Evolutionary conservation across 2,329 filamentous ascomycete genomes (phyloP).

Genomic region (Calonectria pauciramosa): DNA sequence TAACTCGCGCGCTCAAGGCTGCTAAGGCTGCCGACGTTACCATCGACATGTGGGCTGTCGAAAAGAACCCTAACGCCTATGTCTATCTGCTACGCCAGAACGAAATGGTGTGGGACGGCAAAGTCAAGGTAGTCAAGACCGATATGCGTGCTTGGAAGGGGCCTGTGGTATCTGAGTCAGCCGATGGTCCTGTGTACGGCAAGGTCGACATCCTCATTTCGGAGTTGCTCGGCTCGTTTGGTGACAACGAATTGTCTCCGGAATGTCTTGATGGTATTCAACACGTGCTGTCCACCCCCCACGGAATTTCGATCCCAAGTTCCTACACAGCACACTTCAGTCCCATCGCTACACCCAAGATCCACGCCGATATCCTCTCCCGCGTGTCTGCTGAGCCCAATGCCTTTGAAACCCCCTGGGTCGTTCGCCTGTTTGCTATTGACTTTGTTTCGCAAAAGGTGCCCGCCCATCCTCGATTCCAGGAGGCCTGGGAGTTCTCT

Average conservation of each 20-base stretch:
- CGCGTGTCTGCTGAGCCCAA: conserved; percentile 73
- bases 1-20: conserved; percentile 87
- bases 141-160: conserved; percentile 99
- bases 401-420: conserved; percentile 92
- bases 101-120: conserved; percentile 81
- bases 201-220: conserved; percentile 94
- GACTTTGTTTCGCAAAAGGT: conserved; percentile 83
- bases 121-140: conserved; percentile 90
- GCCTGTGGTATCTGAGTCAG: conserved; percentile 67
- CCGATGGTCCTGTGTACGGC: conserved; percentile 64
- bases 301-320: conserved; percentile 93
- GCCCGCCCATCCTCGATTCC: conserved; percentile 73
- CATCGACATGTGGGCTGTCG: conserved; percentile 91
- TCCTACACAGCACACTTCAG: conserved; percentile 95
- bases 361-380: conserved; percentile 83
- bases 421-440: conserved; percentile 91
- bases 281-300: conserved; percentile 80
- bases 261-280: conserved; percentile 98
- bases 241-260: conserved; percentile 95
- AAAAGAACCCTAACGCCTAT: conserved; percentile 99
- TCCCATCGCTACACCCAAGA: conserved; percentile 89
- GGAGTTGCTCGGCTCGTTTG: conserved; percentile 94
- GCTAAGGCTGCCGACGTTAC: conserved; percentile 81
- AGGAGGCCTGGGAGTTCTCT: conserved; percentile 84
- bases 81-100: conserved; percentile 93